Evolutionary conservation across 2,329 filamentous ascomycete genomes (phyloP), one percentile per base, ranked within the genome.

Genomic region (Parastagonospora avenae): DNA sequence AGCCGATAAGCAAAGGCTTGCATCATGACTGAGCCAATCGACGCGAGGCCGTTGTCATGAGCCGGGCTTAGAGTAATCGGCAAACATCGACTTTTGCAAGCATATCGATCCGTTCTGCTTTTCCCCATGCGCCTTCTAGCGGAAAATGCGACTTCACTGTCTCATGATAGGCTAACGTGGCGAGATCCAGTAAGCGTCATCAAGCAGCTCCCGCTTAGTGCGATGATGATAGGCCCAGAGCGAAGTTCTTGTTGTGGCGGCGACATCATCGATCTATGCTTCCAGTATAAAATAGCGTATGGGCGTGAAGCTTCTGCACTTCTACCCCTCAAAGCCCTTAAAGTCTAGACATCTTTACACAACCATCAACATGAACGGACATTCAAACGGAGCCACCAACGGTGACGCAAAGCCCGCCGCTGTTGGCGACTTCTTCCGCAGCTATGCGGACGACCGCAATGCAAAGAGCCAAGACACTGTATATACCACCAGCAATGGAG

Each of bases 401-500:
- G 27, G 35, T n/a, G 27, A 29, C n/a, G 19, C 42, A 40, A 12
- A 8, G 24, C n/a, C 10, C 10, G n/a, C 37, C 15, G 24, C 14
- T 3, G 10, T n/a, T 46, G 75, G 74, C 41, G 68, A 75, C 39
- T 41, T 74, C 32, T 64, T 74, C 62, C 71, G 74, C 50, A 70
- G 75, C 58, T 80, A 80, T 59, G 65, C 64, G 42, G 77, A 77
- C 30, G 78, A 80, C 59, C 73, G 77, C 42, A 73, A 77, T 37
- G 67, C 77, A 10, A 66, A 69, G 8, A 71, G 75, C 2, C 64
- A 79, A 50, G 73, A 80, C 42, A 75, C 76, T 11, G 53, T 82
- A 11, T 87, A 87, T 68, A 76, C 80, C 28, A 81, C 82, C 37
- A 80, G 77, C 70, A 85, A 84, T 67, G 82, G 81, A 48, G 77